Conservation (phyloP, 495 filamentous ascomycete species). For the Tuber umbilicatum region DNA sequence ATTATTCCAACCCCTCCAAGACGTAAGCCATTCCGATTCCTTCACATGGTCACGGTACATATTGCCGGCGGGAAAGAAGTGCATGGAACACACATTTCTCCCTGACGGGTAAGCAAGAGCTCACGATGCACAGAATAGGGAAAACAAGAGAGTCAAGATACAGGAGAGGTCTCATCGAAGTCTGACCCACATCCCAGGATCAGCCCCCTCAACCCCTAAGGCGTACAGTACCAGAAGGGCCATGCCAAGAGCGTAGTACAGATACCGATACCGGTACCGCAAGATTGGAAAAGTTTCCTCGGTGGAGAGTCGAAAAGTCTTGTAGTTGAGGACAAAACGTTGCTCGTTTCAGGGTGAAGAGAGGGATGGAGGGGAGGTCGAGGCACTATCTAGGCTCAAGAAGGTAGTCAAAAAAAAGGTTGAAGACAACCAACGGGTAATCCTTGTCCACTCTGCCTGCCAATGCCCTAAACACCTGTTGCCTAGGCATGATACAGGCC, state of each 20-base stretch:
- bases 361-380: not conserved
- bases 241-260: not conserved
- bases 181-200: constrained; percentile 13
- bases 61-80: not conserved
- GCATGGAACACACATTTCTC: not conserved
- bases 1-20: not conserved
- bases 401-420: not conserved
- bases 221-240: not conserved
- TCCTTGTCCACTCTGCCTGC: not conserved
- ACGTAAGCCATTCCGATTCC: not conserved
- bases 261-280: not conserved
- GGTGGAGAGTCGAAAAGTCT: not conserved
- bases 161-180: constrained; percentile 20
- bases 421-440: not conserved
- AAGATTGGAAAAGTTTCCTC: not conserved
- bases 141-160: constrained; percentile 15
- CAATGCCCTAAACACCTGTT: no score
- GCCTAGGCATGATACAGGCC: not conserved
- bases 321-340: not conserved
- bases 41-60: not conserved
- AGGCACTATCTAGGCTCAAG: not conserved
- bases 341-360: not conserved
- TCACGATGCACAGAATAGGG: constrained; percentile 11
- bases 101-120: constrained; percentile 12
- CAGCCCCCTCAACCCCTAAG: constrained; percentile 3